phyloP scores from a whole-genome alignment of 495 filamentous ascomycete genomes.

The Penicillium crystallinum region DNA sequence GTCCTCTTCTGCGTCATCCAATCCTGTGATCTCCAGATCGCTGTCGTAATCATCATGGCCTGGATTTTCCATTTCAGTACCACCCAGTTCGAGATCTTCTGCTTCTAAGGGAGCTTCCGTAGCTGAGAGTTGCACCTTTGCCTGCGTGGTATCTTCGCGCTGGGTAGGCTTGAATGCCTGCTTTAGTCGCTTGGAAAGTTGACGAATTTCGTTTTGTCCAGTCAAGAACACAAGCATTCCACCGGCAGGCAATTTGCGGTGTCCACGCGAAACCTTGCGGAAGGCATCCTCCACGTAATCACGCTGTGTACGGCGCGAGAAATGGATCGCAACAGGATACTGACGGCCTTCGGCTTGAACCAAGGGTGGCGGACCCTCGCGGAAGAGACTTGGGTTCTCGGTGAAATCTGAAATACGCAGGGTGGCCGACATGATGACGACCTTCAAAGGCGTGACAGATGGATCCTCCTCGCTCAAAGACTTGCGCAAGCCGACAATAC shows the following conservation, averaged over 20 bases:
- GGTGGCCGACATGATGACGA: conserved; percentile 98
- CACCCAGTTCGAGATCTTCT: conserved; percentile 83
- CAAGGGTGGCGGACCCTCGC: conserved; percentile 68
- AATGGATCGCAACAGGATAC: conserved; percentile 85
- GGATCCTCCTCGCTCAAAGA: conserved; percentile 58
- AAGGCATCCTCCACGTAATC: conserved; percentile 90
- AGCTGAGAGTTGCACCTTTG: conserved; percentile 66
- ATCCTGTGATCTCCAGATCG: conserved; percentile 44
- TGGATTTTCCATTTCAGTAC: conserved; percentile 41
- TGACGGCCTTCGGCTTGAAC: conserved; percentile 93
- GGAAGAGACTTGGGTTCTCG: conserved; percentile 74
- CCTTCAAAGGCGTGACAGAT: conserved; percentile 71
- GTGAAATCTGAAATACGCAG: conserved; percentile 86
- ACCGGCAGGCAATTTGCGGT: conserved; percentile 84
- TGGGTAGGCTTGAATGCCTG: conserved; percentile 60
- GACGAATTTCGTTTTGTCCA: conserved; percentile 83
- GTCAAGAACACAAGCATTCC: conserved; percentile 95
- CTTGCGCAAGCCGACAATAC: conserved; percentile 76
- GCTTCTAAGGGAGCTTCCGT: conserved; percentile 75
- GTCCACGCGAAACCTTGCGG: conserved; percentile 80
- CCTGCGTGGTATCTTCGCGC: conserved; percentile 47
- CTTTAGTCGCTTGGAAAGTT: conserved; percentile 71
- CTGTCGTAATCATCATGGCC: conserved; percentile 39
- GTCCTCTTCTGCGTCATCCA: conserved; percentile 49
- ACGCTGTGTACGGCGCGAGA: conserved; percentile 71